Base-by-base conservation (phyloP, 140 eudicot genomes). In the Flaveria floridana region DNA sequence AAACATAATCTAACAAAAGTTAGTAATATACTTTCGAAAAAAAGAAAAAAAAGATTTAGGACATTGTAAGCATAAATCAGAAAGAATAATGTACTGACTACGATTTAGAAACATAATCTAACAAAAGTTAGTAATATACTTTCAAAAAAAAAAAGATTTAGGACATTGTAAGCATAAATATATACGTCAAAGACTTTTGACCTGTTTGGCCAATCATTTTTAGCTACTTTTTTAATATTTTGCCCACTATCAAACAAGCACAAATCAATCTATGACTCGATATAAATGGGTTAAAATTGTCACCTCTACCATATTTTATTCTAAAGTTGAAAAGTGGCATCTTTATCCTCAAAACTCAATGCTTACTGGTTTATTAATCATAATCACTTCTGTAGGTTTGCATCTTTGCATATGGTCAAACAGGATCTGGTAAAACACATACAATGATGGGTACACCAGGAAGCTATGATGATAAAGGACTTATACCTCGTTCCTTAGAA, bases 371-470 rank as follows among this genome's bases (percentile, higher is more conserved):
- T 41, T 7, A 64, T 46, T 72, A 58, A 15, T 65, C 58, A 47
- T n/a, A 14, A 7, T 13, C 76, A 20, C 63, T 56, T 21, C 41
- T 79, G 81, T 84, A 94, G 99, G 99, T 94, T 58, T 94, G 97
- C 75, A 88, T 94, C 73, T 94, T 94, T 81, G 99, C 99, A 6
- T 94, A 94, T 28, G 99, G 99, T 71, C 99, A 94, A 87, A 94
- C 99, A 19, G 99, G 99, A 62, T 94, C 99, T 6, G 99, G 99
- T 2, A 94, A 94, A 77, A 94, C 99, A 39, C 84, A 86, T 81
- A 93, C 98, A 61, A 93, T 93, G 98, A 93, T 93, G 98, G 98
- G 98, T 5, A 85, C 85, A 19, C 91, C 98, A 20, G 87, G 88
- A 78, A 83, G 73, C 76, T 77, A 80, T 2, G 91, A 86, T 50